Evolutionary conservation across 345 rosid genomes (phyloP).

Genomic region (Arabidopsis suecica): DNA sequence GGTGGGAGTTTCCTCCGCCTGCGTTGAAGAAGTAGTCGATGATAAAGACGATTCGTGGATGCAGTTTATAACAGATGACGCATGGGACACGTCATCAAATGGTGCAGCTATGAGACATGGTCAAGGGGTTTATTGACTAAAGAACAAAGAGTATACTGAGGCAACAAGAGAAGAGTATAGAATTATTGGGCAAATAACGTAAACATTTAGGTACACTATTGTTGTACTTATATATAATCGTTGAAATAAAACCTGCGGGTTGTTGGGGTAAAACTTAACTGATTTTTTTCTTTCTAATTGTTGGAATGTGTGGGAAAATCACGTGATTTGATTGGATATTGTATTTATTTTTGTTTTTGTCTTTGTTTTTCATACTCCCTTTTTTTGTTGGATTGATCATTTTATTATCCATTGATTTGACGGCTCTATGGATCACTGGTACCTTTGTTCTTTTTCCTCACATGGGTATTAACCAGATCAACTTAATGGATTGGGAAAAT

Average conservation of each 20-base stretch:
- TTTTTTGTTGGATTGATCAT: conserved; percentile 11
- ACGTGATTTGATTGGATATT: conserved; percentile 39
- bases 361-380: neutral
- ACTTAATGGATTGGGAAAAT: conserved; percentile 29
- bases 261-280: conserved; percentile 30
- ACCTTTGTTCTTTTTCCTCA: conserved; percentile 40
- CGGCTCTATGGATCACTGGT: conserved; percentile 18
- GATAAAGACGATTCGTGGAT: conserved; percentile 97
- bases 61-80: conserved; percentile 95
- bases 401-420: conserved; percentile 36
- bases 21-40: conserved; percentile 68
- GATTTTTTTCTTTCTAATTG: conserved; percentile 30
- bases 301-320: conserved; percentile 28
- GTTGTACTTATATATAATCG: conserved; percentile 37
- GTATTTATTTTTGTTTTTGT: neutral
- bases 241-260: conserved; percentile 38
- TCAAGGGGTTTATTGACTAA: conserved; percentile 47
- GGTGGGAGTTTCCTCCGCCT: conserved; percentile 57
- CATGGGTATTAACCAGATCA: conserved; percentile 47
- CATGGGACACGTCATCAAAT: conserved; percentile 70
- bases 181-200: conserved; percentile 27
- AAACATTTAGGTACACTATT: conserved; percentile 38
- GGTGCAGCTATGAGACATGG: conserved; percentile 43
- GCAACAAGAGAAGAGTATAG: neutral
- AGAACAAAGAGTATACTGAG: neutral